phyloP scores from a whole-genome alignment of 2,329 filamentous ascomycete species.

The Fusarium temperatum region DNA sequence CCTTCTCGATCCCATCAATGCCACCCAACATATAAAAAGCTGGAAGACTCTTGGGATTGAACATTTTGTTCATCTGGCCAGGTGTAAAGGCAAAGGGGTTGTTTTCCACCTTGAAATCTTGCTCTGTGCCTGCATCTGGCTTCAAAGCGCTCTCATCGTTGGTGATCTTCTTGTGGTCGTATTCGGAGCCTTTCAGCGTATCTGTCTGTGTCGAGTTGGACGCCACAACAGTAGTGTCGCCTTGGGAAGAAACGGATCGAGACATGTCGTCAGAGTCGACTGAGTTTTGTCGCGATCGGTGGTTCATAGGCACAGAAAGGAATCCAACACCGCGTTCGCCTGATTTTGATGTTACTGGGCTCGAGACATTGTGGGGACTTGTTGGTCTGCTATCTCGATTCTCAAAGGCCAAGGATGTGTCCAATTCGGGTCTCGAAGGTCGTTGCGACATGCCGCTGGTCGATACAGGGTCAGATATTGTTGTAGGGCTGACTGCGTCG shows the following conservation, averaged over 20 bases:
- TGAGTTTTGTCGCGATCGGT: conserved; percentile 71
- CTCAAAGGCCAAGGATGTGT: conserved; percentile 69
- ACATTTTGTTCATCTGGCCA: conserved; percentile 85
- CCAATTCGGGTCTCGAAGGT: conserved; percentile 53
- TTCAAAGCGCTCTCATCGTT: conserved; percentile 74
- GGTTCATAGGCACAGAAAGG: conserved; percentile 70
- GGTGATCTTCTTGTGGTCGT: conserved; percentile 65
- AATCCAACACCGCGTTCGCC: conserved; percentile 63
- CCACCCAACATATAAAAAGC: conserved; percentile 87
- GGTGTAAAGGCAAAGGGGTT: conserved; percentile 89
- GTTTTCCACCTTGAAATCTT: conserved; percentile 77
- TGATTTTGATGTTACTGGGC: conserved; percentile 58
- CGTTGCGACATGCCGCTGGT: conserved; percentile 35
- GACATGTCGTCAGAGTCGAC: conserved; percentile 72
- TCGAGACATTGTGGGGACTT: conserved; percentile 78
- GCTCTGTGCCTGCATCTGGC: conserved; percentile 79
- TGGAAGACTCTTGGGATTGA: conserved; percentile 86
- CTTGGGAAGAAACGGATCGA: conserved; percentile 67
- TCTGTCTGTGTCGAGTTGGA: conserved; percentile 56
- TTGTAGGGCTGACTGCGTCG: conserved; percentile 53
- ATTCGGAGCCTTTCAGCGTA: conserved; percentile 48
- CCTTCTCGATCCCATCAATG: conserved; percentile 79
- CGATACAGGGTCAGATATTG: conserved; percentile 47
- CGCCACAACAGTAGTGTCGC: conserved; percentile 67
- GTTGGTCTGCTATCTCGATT: conserved; percentile 72